Evolutionary conservation across 2,329 filamentous ascomycete species (phyloP).

Genomic region (Phoma sp.): DNA sequence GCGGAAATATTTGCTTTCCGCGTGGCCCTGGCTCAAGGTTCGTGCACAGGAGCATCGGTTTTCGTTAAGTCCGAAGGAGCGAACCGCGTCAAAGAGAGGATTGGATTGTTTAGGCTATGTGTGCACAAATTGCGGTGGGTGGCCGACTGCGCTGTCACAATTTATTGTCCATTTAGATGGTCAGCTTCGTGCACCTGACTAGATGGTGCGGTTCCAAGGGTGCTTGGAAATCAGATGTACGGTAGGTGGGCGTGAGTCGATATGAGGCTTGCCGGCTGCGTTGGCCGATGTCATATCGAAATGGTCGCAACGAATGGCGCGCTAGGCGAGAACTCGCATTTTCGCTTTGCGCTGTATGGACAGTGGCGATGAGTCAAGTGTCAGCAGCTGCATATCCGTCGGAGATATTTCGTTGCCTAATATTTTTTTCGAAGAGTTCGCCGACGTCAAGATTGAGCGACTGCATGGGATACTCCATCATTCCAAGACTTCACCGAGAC

Average conservation of each 20-base stretch:
- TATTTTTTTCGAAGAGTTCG: constrained; percentile 11
- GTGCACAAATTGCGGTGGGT: no score
- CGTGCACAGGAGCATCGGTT: no score
- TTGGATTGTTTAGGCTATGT: no score
- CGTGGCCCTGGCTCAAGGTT: no score
- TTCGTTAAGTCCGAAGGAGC: no score
- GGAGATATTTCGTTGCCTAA: constrained; percentile 8
- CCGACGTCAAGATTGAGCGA: background rate
- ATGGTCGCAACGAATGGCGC: constrained; percentile 1
- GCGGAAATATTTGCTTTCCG: no score
- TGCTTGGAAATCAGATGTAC: background rate
- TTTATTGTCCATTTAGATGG: background rate
- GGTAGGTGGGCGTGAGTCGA: background rate
- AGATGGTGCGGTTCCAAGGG: no score
- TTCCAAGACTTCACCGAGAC: background rate
- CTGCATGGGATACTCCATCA: background rate
- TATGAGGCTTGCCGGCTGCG: background rate
- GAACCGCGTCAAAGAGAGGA: no score
- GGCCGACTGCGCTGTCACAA: no score
- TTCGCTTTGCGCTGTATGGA: background rate
- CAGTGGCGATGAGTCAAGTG: constrained; percentile 22
- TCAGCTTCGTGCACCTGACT: background rate
- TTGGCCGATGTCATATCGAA: constrained; percentile 11
- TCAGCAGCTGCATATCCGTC: constrained; percentile 9
- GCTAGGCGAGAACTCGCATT: constrained; percentile 13